Conservation (phyloP, 148 eudicot genomes). For the Chenopodium formosanum region DNA sequence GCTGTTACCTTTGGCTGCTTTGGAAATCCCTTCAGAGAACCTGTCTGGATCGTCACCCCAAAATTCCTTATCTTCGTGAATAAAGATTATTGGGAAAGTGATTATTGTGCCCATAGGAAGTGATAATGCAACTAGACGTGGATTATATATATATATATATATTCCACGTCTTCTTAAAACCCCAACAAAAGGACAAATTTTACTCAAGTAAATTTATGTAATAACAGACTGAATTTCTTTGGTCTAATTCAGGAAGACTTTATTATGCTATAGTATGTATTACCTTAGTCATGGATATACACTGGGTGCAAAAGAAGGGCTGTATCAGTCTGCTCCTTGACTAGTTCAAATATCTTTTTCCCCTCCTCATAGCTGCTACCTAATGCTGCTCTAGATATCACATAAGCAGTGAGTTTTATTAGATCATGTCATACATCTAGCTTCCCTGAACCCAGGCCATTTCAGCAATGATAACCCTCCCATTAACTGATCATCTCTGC, state of each 20-base stretch:
- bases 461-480: constrained; percentile 25
- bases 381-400: constrained; percentile 29
- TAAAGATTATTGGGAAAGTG: constrained; percentile 2
- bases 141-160: no score
- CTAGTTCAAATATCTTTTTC: constrained; percentile 26
- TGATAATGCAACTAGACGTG: constrained; percentile 11
- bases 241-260: not conserved
- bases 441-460: constrained; percentile 7
- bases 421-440: constrained; percentile 24
- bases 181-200: no score
- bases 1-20: constrained; percentile 22
- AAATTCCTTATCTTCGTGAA: constrained; percentile 16
- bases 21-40: constrained; percentile 27
- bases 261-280: not conserved
- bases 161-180: no score
- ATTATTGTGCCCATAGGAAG: constrained; percentile 18
- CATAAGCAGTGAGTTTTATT: constrained; percentile 24
- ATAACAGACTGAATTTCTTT: no score
- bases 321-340: constrained; percentile 19
- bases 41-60: constrained; percentile 34
- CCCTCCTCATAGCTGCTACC: constrained; percentile 30
- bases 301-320: constrained; percentile 20
- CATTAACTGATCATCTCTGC: constrained; percentile 26
- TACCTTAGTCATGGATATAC: constrained; percentile 28
- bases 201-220: not conserved